Conservation (phyloP, 805 yeast species). For the Teunomyces pallodes region DNA sequence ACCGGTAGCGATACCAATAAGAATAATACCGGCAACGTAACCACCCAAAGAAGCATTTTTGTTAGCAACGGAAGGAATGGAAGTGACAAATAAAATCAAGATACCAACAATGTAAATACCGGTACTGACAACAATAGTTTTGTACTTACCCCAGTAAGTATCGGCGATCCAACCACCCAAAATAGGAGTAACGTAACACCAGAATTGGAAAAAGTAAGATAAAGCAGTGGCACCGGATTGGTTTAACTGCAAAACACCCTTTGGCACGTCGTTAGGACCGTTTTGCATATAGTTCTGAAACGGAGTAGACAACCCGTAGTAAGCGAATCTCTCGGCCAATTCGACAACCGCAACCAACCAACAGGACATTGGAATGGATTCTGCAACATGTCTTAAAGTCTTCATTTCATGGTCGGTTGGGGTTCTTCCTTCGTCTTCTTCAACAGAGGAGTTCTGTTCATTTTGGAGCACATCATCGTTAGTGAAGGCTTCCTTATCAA, state of each 20-base stretch:
- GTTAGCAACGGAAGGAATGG: slow-evolving; percentile 56
- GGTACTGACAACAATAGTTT: slow-evolving; percentile 61
- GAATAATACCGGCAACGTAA: slow-evolving; percentile 50
- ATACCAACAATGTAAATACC: slow-evolving; percentile 61
- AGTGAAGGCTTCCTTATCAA: neutral
- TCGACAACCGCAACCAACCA: slow-evolving; percentile 71
- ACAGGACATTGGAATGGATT: slow-evolving; percentile 50
- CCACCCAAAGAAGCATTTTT: slow-evolving; percentile 61
- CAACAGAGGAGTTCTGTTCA: slow-evolving; percentile 1
- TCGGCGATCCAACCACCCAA: slow-evolving; percentile 77
- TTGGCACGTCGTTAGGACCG: slow-evolving; percentile 34
- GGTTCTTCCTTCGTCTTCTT: slow-evolving; percentile 33
- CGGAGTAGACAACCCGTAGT: slow-evolving; percentile 74
- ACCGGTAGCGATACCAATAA: slow-evolving; percentile 77
- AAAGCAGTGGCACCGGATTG: slow-evolving; percentile 67
- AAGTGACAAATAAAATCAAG: slow-evolving; percentile 63
- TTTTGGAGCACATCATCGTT: neutral
- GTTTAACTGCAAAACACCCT: slow-evolving; percentile 61
- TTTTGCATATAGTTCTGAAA: slow-evolving; percentile 78
- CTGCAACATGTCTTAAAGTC: slow-evolving; percentile 53
- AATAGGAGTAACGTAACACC: slow-evolving; percentile 80
- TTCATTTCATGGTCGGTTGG: slow-evolving; percentile 55
- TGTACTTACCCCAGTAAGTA: slow-evolving; percentile 69
- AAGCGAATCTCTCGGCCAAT: slow-evolving; percentile 77
- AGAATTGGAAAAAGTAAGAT: slow-evolving; percentile 72